Percentiles rank a stretch among this genome's conserved stretches.
phyloP scores from a whole-genome alignment of 1,139 yeast genomes.

The Geotrichum macrosporum region DNA sequence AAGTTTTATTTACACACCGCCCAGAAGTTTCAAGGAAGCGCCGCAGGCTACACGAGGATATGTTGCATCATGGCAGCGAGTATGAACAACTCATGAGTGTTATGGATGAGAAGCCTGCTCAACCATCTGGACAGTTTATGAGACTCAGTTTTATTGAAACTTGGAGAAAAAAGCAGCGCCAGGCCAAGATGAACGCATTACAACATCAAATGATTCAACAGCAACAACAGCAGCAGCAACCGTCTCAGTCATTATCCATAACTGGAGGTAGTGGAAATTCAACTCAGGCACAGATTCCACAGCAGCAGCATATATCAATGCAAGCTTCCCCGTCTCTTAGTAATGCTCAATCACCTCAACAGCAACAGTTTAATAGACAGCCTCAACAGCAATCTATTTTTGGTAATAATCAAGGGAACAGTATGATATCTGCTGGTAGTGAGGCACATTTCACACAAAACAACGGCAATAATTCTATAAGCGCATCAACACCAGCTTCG shows the following conservation, averaged over 20 bases:
- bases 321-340: slow-evolving; percentile 1
- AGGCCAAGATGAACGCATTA: slow-evolving; percentile 27
- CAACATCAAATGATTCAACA: slow-evolving; percentile 29
- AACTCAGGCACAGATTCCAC: slow-evolving; percentile 26
- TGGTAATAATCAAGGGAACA: neutral
- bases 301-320: slow-evolving; percentile 23
- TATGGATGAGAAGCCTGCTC: slow-evolving; percentile 36
- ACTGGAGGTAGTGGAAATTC: too few species aligned
- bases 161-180: slow-evolving; percentile 38
- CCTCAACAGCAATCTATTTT: slow-evolving; percentile 4
- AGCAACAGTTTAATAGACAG: slow-evolving; percentile 16
- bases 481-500: slow-evolving; percentile 1
- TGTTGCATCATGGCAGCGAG: slow-evolving; percentile 67
- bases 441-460: neutral
- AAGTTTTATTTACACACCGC: slow-evolving; percentile 28
- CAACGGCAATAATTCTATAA: slow-evolving; percentile 2
- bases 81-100: slow-evolving; percentile 85
- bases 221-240: slow-evolving; percentile 25
- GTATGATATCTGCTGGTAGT: too few species aligned
- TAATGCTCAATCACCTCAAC: slow-evolving; percentile 2
- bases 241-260: slow-evolving; percentile 21
- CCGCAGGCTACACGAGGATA: slow-evolving; percentile 52
- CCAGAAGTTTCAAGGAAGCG: slow-evolving; percentile 29
- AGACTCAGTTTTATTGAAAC: slow-evolving; percentile 43
- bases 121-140: slow-evolving; percentile 40